Percentiles rank a stretch among this genome's conserved stretches.
Evolutionary conservation across 805 yeast species (phyloP).

Genomic region (Metschnikowia aberdeeniae): DNA sequence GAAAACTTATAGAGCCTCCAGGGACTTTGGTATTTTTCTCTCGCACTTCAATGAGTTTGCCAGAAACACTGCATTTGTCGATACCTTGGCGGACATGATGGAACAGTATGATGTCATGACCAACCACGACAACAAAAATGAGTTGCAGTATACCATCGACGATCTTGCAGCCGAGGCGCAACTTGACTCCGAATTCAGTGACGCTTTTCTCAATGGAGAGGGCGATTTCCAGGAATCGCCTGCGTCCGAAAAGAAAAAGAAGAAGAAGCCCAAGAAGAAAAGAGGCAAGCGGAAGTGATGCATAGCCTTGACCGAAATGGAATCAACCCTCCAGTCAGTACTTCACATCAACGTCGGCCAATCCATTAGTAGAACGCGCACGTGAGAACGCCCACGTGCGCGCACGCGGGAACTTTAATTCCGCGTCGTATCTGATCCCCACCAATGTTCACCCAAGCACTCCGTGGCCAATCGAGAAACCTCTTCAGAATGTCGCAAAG

Average conservation of each 20-base stretch:
- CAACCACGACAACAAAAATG: constrained; percentile 4
- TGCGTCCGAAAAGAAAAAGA: constrained; percentile 9
- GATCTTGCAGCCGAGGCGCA: constrained; percentile 10
- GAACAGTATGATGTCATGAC: constrained; percentile 9
- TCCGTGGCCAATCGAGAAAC: constrained; percentile 12
- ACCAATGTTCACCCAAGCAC: constrained; percentile 22
- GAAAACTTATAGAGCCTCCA: constrained; percentile 2
- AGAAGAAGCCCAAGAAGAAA: constrained; percentile 29
- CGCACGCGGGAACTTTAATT: not conserved
- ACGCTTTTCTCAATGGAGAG: constrained; percentile 27
- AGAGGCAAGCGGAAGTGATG: constrained; percentile 19
- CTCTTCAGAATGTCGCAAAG: constrained; percentile 18
- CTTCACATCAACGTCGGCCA: too few species aligned
- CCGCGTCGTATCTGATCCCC: not conserved
- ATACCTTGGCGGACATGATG: constrained; percentile 17
- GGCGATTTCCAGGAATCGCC: constrained; percentile 17
- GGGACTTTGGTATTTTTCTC: constrained; percentile 26
- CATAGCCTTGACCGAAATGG: too few species aligned
- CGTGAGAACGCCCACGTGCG: not conserved
- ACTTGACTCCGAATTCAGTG: constrained; percentile 27
- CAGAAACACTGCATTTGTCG: constrained; percentile 28
- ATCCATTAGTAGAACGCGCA: not conserved
- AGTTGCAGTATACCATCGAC: constrained; percentile 4
- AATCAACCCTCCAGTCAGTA: too few species aligned
- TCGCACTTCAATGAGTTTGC: constrained; percentile 29